Evolutionary conservation across 257 asterid species (phyloP).

Genomic region (Henckelia pumila): DNA sequence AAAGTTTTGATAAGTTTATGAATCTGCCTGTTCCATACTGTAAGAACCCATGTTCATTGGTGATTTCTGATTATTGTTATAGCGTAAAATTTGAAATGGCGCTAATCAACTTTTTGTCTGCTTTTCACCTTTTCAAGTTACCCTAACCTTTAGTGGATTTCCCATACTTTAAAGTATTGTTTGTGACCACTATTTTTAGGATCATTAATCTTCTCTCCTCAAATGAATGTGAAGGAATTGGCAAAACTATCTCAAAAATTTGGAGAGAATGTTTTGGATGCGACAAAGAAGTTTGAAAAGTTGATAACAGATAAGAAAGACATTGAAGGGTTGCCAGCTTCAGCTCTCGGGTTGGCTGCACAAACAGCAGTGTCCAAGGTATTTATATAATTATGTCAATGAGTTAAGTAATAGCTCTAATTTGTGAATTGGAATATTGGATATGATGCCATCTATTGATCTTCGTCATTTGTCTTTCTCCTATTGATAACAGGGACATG

Average conservation of each 20-base stretch:
- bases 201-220: conserved; percentile 16
- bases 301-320: conserved; percentile 84
- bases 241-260: conserved; percentile 83
- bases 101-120: no score
- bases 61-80: no score
- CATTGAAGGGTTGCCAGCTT: conserved; percentile 81
- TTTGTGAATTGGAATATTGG: conserved; percentile 1
- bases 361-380: conserved; percentile 98
- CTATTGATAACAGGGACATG: conserved; percentile 67
- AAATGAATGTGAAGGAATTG: conserved; percentile 57
- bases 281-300: conserved; percentile 92
- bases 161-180: conserved; percentile 1
- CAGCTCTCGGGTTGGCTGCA: conserved; percentile 94
- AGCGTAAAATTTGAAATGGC: no score
- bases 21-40: neutral
- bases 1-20: neutral
- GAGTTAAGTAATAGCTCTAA: conserved; percentile 14
- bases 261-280: conserved; percentile 91
- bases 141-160: neutral
- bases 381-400: conserved; percentile 7
- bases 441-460: conserved; percentile 6
- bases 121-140: no score
- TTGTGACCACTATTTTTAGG: neutral
- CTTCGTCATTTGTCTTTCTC: conserved; percentile 20
- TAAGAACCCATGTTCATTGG: no score